Evolutionary conservation across 179 eudicot genomes (phyloP).

Genomic region (Gypsophila paniculata): DNA sequence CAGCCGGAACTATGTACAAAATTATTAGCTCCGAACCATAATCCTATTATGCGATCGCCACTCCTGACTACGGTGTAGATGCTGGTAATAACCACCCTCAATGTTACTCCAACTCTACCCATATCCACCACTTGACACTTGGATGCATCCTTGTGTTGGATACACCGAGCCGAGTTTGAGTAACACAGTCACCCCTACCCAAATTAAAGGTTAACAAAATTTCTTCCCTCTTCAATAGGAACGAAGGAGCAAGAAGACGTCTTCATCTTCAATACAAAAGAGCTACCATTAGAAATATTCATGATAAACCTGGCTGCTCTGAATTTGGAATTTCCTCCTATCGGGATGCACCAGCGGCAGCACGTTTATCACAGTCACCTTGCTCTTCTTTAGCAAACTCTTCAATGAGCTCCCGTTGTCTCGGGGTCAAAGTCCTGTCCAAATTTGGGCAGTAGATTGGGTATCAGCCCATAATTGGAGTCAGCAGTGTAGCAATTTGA

Average conservation of each 20-base stretch:
- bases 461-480: background rate
- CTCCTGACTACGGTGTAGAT: background rate
- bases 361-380: slow-evolving; percentile 49
- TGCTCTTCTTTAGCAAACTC: slow-evolving; percentile 86
- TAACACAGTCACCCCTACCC: too few relatives aligned
- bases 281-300: background rate
- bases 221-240: background rate
- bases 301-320: background rate
- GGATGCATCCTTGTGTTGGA: too few relatives aligned
- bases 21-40: background rate
- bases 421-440: slow-evolving; percentile 63
- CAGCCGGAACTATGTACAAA: slow-evolving; percentile 7
- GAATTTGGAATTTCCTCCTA: background rate
- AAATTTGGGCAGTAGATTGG: background rate
- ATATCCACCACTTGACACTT: too few relatives aligned
- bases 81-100: background rate
- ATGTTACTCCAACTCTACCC: too few relatives aligned
- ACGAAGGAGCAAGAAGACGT: background rate
- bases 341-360: slow-evolving; percentile 67
- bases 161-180: too few relatives aligned
- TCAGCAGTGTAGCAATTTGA: background rate
- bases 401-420: slow-evolving; percentile 81
- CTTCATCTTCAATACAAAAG: slow-evolving; percentile 2
- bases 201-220: background rate
- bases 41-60: background rate